Base-by-base conservation (phyloP, 352 stramenopile species). In the Phytophthora rubi region DNA sequence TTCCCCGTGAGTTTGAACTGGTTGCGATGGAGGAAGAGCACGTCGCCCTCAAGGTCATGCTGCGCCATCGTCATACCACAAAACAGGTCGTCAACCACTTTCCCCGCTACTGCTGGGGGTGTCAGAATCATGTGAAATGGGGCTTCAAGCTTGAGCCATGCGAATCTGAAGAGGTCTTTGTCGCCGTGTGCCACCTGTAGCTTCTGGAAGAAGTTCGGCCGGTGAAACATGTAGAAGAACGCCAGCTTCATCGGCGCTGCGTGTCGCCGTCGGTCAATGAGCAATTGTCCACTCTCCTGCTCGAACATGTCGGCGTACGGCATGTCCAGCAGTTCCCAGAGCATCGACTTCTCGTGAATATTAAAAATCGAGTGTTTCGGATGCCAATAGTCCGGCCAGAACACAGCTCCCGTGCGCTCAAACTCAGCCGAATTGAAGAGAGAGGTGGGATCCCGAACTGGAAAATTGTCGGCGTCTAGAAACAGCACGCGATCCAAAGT, bases 351-450 rank as follows among this genome's bases (percentile, higher is more conserved):
- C 12, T 70, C 70, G 44, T 88, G 74, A 32, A 90, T 79, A 58
- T 90, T 90, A 54, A 90, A 90, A 49, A 89, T 87, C 3, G 82
- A 77, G 54, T 81, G 62, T 18, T 47, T 65, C n/a, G 79, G 76
- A 56, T 84, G 77, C 83, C 83, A 91, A 62, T 85, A 88, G 48
- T 91, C 83, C 1, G 83, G 83, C 83, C 83, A 91, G 48, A 91
- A 88, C n/a, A 89, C 26, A 12, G 83, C 79, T 6, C 81, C 83
- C 0, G 66, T 77, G 15, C 33, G 44, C 6, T 51, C 23, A 61
- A 85, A 89, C 56, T 80, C 77, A 1, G n/a, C 35, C 0, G 59
- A 61, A 2, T 64, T 18, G 71, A 90, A 90, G 10, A 90, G 51
- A 16, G 74, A 81, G 2, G 64, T 86, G 32, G 82, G 82, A 33